Base-by-base conservation (phyloP, 805 yeast genomes). In the Maudiozyma barnettii region DNA sequence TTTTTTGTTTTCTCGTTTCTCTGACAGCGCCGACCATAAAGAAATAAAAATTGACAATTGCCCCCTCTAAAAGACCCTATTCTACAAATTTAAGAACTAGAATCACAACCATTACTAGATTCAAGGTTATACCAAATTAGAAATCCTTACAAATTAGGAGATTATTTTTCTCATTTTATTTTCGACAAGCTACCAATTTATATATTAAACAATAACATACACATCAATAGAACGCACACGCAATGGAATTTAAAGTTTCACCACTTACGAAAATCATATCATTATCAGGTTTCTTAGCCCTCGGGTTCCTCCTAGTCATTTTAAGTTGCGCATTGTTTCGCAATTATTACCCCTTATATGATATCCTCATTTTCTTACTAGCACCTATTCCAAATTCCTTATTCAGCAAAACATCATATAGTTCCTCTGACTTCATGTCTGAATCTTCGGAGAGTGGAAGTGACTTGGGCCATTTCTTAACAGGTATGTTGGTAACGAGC, bases 331-430 rank as follows among this genome's bases (percentile, higher is more conserved):
- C 93, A 2, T 72, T 93, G 12, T 87, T 79, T 69, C 84, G 86
- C 43, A 89, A 88, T 64, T 93, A 96, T 95, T 79, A 83, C 58
- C 98, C 99, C 35, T 74, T 91, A 49, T 74, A 82, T 36, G 87
- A 84, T 54, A 74, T 78, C 31, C 79, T 79, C 16, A 70, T 84
- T 52, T 83, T 83, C 62, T 70, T 79, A 37, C 50, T 81, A 38
- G 90, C 93, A 2, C 90, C 89, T 35, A 47, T 83, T 35, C 95
- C 95, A 4, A 81, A 82, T 50, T 73, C 82, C 9, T 52, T 82
- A 7, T 77, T 82, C 49, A 68, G 74, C 33, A 65, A 69, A 51
- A 67, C 70, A 49, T 70, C 71, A 43, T 61, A 60, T 23, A 71
- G 69, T 23, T 62, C 63, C 43, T 78, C 79, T 50, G 86, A 82